A percentile compares a stretch with the other conserved stretches of the same genome.
phyloP scores from a whole-genome alignment of 169 alveolate genomes.

The Ichthyophthirius multifiliis region DNA sequence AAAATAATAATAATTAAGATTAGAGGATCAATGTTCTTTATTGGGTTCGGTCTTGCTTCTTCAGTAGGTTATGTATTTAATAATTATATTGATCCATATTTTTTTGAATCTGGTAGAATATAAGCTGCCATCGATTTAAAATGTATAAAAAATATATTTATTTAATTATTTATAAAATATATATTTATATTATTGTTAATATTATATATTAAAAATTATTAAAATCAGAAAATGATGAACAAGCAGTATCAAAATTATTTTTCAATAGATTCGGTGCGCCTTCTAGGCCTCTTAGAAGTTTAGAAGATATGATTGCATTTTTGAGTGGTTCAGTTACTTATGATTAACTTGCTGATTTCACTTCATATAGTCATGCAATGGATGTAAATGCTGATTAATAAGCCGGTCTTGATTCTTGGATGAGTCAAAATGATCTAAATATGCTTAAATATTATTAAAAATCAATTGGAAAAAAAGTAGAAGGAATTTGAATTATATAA shows the following conservation, averaged over 20 bases:
- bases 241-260: conserved; percentile 28
- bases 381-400: conserved; percentile 31
- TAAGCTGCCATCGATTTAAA: background rate
- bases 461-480: conserved; percentile 33
- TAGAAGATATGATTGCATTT: conserved; percentile 40
- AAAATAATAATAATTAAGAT: background rate
- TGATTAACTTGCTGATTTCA: conserved; percentile 41
- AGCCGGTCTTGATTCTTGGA: conserved; percentile 47
- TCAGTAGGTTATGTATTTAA: background rate
- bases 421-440: conserved; percentile 31
- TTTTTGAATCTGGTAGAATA: background rate
- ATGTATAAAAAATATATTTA: background rate
- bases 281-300: conserved; percentile 43
- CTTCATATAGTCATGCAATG: conserved; percentile 29
- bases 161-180: background rate
- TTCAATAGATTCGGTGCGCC: conserved; percentile 37
- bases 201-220: no score
- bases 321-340: conserved; percentile 32
- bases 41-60: background rate
- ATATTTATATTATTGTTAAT: background rate
- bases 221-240: conserved; percentile 14
- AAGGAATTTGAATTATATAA: background rate
- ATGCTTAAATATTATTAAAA: conserved; percentile 44
- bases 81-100: background rate
- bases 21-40: conserved; percentile 5